Base-by-base conservation (phyloP, 176 grass and related monocot species). In the Oryza glumipatula region DNA sequence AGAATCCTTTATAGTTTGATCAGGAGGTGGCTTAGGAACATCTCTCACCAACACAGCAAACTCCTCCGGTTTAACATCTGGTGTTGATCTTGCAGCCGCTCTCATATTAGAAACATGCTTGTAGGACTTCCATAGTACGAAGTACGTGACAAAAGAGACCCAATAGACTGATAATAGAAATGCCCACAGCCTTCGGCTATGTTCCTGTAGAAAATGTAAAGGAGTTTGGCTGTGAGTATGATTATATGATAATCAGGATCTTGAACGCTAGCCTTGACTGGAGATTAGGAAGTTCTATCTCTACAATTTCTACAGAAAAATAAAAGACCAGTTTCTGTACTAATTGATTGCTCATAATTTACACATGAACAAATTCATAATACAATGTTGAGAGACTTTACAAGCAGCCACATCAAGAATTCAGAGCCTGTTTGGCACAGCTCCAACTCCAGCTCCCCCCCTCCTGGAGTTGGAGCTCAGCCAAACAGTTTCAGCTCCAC, bases 41-140 rank as follows among this genome's bases (percentile, higher is more conserved):
- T 98, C 93, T 85, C 93, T 90, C 54, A 98, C 91, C 61, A 98
- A 78, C 76, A 98, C 51, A 0, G 91, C 67, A 76, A 95, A 94
- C 84, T 95, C 80, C 89, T 98, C 93, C 32, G 91, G 91, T 86
- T 87, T 98, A 78, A 91, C 74, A 67, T 85, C 88, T 41, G 78
- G 46, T 23, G 72, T 89, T 44, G 91, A 89, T 81, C 89, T 94
- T 76, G 94, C 89, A 39, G 80, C 48, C 10, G 91, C 96, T 78
- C 96, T 88, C 76, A 99, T 64, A 82, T 96, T 71, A 0, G 90
- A 92, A 22, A 99, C 96, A 82, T 91, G 94, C 58, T 83, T 96
- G 91, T 98, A 98, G 68, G 93, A 83, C 83, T 69, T 95, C 93
- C 96, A 98, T 9, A 98, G 86, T n/a, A 98, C 8, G 9, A 92